Evolutionary conservation across 257 asterid species (phyloP).

Genomic region (Solanum virginianum): DNA sequence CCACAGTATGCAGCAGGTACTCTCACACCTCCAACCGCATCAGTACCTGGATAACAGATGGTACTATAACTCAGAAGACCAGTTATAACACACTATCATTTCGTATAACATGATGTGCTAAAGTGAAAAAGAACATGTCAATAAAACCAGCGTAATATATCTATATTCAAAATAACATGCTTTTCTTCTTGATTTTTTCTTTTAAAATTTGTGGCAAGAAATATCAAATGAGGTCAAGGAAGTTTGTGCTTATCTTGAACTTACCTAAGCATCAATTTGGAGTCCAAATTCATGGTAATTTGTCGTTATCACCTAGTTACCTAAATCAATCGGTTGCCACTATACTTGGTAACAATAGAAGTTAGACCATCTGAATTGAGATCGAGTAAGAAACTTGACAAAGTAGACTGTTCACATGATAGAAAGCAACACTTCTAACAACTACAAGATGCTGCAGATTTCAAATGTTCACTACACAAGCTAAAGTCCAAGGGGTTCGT

Average conservation of each 20-base stretch:
- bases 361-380: not conserved
- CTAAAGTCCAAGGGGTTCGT: not conserved
- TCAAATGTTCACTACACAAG: not conserved
- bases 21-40: slow-evolving; percentile 93
- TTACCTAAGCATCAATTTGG: not conserved
- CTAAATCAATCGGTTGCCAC: not conserved
- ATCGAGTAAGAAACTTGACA: not conserved
- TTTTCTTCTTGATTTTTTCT: not conserved
- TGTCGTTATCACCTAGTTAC: not conserved
- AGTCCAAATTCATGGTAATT: not conserved
- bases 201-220: not conserved
- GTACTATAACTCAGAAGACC: not conserved
- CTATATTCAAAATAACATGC: not conserved
- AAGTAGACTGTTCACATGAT: not conserved
- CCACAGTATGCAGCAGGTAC: slow-evolving; percentile 96
- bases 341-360: not conserved
- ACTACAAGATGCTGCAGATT: not conserved
- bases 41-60: slow-evolving; percentile 48
- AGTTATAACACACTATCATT: not conserved
- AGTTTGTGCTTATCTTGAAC: not conserved
- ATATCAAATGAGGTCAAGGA: not conserved
- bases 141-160: not conserved
- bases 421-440: not conserved
- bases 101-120: not conserved
- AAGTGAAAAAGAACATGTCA: not conserved